Conservation (phyloP, 345 rosid species). For the Syzygium aromaticum region DNA sequence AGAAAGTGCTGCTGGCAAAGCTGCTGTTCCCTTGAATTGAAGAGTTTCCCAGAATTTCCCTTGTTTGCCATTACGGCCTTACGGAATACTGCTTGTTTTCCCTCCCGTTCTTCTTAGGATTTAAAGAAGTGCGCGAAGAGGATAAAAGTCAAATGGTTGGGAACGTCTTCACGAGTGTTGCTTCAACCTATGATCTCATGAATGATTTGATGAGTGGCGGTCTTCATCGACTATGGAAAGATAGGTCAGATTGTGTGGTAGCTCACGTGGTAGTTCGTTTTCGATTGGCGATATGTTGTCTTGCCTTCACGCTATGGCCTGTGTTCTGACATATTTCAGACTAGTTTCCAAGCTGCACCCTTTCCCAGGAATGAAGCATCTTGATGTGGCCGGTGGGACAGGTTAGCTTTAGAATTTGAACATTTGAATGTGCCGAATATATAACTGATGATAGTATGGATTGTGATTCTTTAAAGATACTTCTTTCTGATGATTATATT, state of each 20-base stretch:
- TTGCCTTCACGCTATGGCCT: neutral
- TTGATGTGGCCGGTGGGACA: slow-evolving; percentile 98
- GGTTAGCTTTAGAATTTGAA: slow-evolving; percentile 19
- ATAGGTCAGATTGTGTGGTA: slow-evolving; percentile 40
- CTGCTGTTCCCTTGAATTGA: neutral
- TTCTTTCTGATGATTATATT: neutral
- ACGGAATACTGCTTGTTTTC: neutral
- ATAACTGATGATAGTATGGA: neutral
- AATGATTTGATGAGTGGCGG: slow-evolving; percentile 97
- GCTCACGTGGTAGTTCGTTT: neutral
- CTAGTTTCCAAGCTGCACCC: slow-evolving; percentile 80
- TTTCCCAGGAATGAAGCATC: slow-evolving; percentile 94
- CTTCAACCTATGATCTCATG: slow-evolving; percentile 93
- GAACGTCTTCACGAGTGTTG: slow-evolving; percentile 78
- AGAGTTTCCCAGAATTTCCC: neutral
- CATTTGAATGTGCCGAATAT: neutral
- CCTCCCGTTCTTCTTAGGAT: slow-evolving; percentile 30
- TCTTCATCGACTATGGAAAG: slow-evolving; percentile 91
- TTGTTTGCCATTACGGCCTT: neutral
- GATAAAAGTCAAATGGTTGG: slow-evolving; percentile 82
- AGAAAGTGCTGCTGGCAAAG: neutral
- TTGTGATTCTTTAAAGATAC: neutral
- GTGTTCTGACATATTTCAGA: slow-evolving; percentile 25
- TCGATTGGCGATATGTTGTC: neutral
- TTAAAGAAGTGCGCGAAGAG: slow-evolving; percentile 78